Evolutionary conservation across 345 rosid genomes (phyloP).

Genomic region (Cardamine chenopodiifolia): DNA sequence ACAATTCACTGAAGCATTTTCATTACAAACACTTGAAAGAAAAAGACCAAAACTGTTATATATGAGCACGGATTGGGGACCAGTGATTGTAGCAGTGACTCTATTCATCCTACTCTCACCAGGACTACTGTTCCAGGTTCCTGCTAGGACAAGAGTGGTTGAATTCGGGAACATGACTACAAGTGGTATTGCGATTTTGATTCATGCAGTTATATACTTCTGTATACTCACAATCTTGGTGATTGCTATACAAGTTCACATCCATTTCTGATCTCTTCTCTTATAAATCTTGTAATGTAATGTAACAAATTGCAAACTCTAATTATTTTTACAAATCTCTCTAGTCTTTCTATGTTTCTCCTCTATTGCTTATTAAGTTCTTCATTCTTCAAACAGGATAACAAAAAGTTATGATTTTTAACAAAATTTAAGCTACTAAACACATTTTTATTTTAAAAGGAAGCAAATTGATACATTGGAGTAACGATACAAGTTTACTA

Average conservation of each 20-base stretch:
- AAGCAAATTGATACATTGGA: neutral
- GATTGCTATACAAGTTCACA: constrained; percentile 58
- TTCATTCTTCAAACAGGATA: neutral
- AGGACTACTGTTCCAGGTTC: constrained; percentile 85
- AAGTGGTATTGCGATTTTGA: constrained; percentile 81
- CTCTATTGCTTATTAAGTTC: constrained; percentile 7
- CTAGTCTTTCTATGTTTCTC: neutral
- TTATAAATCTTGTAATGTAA: constrained; percentile 11
- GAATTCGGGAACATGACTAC: constrained; percentile 97
- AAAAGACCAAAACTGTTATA: neutral
- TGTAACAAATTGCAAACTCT: constrained; percentile 10
- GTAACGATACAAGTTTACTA: neutral
- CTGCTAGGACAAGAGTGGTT: constrained; percentile 68
- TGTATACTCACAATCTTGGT: constrained; percentile 80
- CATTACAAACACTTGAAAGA: too few species aligned
- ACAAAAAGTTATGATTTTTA: neutral
- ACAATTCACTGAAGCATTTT: too few species aligned
- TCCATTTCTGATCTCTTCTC: constrained; percentile 34
- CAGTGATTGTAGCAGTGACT: constrained; percentile 65
- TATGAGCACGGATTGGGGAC: constrained; percentile 91
- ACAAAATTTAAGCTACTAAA: neutral
- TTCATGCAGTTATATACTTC: constrained; percentile 84
- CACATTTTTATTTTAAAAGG: neutral
- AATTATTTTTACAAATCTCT: constrained; percentile 23
- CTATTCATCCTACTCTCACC: constrained; percentile 87